Evolutionary conservation across 768 basidiomycete species (phyloP), one percentile per base, ranked within the genome.

Genomic region (Russula sp.): DNA sequence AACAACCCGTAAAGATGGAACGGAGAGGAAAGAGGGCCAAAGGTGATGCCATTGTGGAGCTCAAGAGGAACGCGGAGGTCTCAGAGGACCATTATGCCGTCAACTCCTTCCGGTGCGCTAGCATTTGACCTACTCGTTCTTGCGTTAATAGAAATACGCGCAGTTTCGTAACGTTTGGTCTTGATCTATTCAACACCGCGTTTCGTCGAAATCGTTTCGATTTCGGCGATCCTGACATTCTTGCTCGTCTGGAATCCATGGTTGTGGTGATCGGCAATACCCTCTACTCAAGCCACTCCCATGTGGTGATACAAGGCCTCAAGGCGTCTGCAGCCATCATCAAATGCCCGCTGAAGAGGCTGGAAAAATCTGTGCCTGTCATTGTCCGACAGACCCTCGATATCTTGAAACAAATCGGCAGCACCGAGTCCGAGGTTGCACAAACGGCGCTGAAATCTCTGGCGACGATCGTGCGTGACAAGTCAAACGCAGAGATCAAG

Each of bases 371-470:
- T 0, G 79, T 94, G 27, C 88, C 94, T 0, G 86, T 94, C 32
- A 84, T 92, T 71, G 79, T 96, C 40, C 84, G 82, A 55, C 95
- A 96, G 72, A 88, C 88, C 53, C 80, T 98, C 61, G 82, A 84
- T 61, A 87, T 94, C 74, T 80, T 97, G 70, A 87, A 85, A 71
- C 84, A 88, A 39, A 79, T 85, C 0, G 95, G 94, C 4, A 91
- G 82, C 59, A 91, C 93, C 0, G 94, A 96, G 70, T 89, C 94
- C 0, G 95, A 98, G 63, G 79, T 93, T 13, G 87, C 89, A 0
- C 96, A 98, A 72, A 85, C 86, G 0, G 91, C 91, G 0, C 83
- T 99, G 71, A 91, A 89, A 69, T 86, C 93, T 0, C 80, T 99
- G 10, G 87, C 95, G 0, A 82, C 82, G 14, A 84, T 98, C 67